These are phyloP conservation scores for Chaetomium cochliodes DNA, from an alignment of 495 filamentous ascomycete species.

Conservation along the genomic window DNA sequence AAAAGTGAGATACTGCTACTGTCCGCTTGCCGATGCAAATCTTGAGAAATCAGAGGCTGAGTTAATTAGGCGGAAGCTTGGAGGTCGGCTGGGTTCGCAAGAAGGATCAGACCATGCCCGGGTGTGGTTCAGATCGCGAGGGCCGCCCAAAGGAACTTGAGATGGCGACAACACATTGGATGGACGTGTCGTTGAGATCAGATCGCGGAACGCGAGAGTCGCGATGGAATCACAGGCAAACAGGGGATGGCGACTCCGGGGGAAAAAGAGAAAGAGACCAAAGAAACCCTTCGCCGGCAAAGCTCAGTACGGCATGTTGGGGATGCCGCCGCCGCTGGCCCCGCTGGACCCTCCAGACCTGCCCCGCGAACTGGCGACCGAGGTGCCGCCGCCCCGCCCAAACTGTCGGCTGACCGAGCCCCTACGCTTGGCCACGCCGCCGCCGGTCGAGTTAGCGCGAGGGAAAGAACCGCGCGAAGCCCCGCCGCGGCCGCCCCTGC, in stretches of 20 bases:
- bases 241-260: not conserved
- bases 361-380: constrained; percentile 1
- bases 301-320: constrained; percentile 43
- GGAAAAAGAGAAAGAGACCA: not conserved
- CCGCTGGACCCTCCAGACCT: constrained; percentile 9
- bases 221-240: not conserved
- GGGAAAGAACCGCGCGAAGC: constrained; percentile 12
- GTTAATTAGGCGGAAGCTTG: not conserved
- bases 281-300: not conserved
- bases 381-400: constrained; percentile 6
- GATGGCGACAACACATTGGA: not conserved
- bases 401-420: constrained; percentile 12
- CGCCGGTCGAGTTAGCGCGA: constrained; percentile 15
- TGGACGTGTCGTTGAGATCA: not conserved
- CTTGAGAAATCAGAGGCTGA: not conserved
- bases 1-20: not conserved
- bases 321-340: constrained; percentile 29
- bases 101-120: not conserved
- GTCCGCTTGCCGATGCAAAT: constrained; percentile 8
- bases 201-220: not conserved
- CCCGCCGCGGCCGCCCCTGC: constrained; percentile 24
- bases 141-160: not conserved
- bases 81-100: too few species aligned
- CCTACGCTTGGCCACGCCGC: constrained; percentile 37
- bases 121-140: not conserved